phyloP scores from a whole-genome alignment of 257 asterid genomes.

The Capsicum rhomboideum region DNA sequence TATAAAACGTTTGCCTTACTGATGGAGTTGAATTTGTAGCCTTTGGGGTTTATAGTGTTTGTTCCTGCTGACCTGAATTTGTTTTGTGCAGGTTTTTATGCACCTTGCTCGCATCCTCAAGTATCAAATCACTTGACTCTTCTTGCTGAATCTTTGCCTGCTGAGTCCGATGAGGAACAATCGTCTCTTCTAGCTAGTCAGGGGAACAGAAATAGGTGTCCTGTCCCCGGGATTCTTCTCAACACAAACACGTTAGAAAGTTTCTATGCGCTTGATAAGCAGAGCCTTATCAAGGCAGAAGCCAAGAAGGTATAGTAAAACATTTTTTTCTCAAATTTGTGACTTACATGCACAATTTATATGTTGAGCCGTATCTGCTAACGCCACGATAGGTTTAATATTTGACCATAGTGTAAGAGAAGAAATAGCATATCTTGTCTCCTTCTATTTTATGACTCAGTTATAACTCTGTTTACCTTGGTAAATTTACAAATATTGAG shows the following conservation, averaged over 20 bases:
- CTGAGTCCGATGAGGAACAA: constrained; percentile 39
- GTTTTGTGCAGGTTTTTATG: constrained; percentile 61
- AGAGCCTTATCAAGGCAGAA: constrained; percentile 54
- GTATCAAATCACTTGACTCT: constrained; percentile 76
- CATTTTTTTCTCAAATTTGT: background rate
- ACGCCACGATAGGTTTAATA: background rate
- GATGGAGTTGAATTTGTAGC: background rate
- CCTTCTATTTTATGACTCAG: background rate
- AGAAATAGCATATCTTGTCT: background rate
- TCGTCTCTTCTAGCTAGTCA: constrained; percentile 16
- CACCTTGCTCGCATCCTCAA: constrained; percentile 74
- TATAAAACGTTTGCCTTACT: background rate
- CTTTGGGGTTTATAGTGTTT: background rate
- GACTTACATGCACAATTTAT: background rate
- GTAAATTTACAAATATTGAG: background rate
- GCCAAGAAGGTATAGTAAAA: constrained; percentile 51
- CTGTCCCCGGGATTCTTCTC: constrained; percentile 74
- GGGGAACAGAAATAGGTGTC: constrained; percentile 89
- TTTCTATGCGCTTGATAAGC: constrained; percentile 67
- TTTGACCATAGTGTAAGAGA: background rate
- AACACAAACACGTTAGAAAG: constrained; percentile 87
- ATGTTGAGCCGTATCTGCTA: background rate
- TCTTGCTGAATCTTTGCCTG: constrained; percentile 74
- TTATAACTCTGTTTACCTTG: background rate
- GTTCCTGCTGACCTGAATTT: background rate